Evolutionary conservation across 139 green algal genomes (phyloP), one percentile per base, ranked within the genome.

Genomic region (Auxenochlorella protothecoides): DNA sequence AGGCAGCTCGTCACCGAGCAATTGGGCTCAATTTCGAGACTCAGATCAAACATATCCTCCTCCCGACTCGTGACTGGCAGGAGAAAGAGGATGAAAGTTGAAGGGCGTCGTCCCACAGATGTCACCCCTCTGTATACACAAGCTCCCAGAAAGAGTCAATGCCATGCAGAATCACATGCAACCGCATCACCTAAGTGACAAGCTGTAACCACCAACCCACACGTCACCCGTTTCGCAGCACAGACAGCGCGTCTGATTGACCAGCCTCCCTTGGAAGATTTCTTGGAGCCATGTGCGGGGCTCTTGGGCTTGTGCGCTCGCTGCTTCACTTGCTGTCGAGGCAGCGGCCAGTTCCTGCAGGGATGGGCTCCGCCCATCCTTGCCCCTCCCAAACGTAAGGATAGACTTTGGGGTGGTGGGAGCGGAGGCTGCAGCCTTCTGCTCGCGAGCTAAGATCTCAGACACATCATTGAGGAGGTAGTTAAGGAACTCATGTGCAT

Each of bases 401-500:
- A 44, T 44, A 44, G 57, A 62, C 9, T 9, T 62, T 9, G 57
- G 6, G 57, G 59, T 15, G 65, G 44, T 2, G 65, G 15, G 27
- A 56, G 15, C n/a, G 3, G 65, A 69, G 65, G n/a, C 27, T 44
- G 27, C 27, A 44, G 27, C 27, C 27, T 44, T 44, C 65, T 59
- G 27, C 65, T 27, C 65, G 27, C n/a, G 65, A 69, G 15, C 65
- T 16, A 99, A 75, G 9, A 91, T 84, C 74, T 98, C 94, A n/a
- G 74, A 81, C 55, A 91, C 85, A 53, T 95, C 84, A 79, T 98
- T 97, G 6, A 99, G 84, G 65, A 99, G 75, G 76, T 89, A 97
- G 79, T 96, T 97, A 4, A 98, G 81, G 75, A 99, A 98, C 80
- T 99, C 94, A 68, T 98, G 94, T 2, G 94, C 94, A 75, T 99